Base-by-base conservation (phyloP, 164 flowering plant genomes). In the Umbilicus rupestris region DNA sequence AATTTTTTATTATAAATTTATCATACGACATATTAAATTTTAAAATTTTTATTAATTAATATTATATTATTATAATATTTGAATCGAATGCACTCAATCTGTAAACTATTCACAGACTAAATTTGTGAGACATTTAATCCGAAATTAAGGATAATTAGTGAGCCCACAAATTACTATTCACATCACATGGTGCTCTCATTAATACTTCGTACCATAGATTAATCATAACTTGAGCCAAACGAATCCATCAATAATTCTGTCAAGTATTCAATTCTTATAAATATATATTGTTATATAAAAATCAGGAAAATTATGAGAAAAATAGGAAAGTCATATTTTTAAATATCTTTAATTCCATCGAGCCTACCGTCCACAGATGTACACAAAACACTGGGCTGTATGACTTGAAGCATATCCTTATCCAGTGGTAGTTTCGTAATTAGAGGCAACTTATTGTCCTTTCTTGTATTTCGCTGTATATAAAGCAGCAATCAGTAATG, bases 281-380 rank as follows among this genome's bases (percentile, higher is more conserved):
- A 39, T 39, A 4, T 39, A 39, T 4, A 4, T 41, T 3, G 5
- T 41, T 41, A 1, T 41, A 9, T 3, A 10, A 41, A 41, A 41
- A 41, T 41, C 14, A 15, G 44, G 44, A 41, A 1, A 41, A 41
- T 9, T 41, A 41, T 41, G 44, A 41, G 44, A 41, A 15, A 41
- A 9, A 41, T 9, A 47, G 5, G 55, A 47, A n/a, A 47, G 26
- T 22, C 5, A 47, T 47, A n/a, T 47, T 20, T n/a, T 47, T 3
- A n/a, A 7, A 28, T 26, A 5, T 14, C 3, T 15, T 55, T 0
- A 55, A 55, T 55, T 26, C 19, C 60, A 24, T 55, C 60, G 35
- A 55, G 28, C 60, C 60, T 55, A 55, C 35, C 60, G 33, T 28
- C 60, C 33, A 55, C 60, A 55, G 60, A 55, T 55, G 60, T 55